Percentiles rank a stretch among this genome's conserved stretches.
Conservation (phyloP, 116 monocot genomes). For the Zostera marina region DNA sequence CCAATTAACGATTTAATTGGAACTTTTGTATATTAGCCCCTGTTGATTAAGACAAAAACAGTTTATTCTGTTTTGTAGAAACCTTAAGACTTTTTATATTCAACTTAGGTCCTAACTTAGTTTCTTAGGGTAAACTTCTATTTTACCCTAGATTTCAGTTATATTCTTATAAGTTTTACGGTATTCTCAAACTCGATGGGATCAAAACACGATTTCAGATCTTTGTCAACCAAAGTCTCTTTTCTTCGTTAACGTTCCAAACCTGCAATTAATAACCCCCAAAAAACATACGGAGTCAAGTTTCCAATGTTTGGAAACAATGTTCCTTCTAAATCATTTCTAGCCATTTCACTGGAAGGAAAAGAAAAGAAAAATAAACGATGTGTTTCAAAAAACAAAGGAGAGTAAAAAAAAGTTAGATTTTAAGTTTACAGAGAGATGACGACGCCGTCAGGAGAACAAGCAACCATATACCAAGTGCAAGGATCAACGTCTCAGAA, state of each 20-base stretch:
- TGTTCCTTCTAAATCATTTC: constrained; percentile 44
- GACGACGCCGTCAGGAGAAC: constrained; percentile 77
- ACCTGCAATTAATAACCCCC: constrained; percentile 35
- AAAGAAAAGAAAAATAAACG: background rate
- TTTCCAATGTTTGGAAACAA: constrained; percentile 75
- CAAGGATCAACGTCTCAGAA: constrained; percentile 95
- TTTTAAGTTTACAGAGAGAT: constrained; percentile 41
- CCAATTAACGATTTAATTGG: no score
- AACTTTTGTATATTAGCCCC: no score
- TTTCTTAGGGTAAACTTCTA: no score
- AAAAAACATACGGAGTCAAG: constrained; percentile 29
- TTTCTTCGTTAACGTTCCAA: constrained; percentile 35
- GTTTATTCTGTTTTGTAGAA: no score
- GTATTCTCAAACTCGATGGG: constrained; percentile 47
- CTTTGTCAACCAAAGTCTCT: constrained; percentile 41
- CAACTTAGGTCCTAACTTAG: no score
- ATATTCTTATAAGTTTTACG: no score
- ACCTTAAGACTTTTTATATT: no score
- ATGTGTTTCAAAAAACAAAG: background rate
- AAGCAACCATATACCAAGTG: constrained; percentile 87
- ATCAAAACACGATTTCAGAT: constrained; percentile 38
- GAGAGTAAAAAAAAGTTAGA: background rate
- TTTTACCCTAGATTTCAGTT: no score
- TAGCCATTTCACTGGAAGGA: constrained; percentile 59
- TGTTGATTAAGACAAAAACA: no score